Conservation (phyloP, 768 basidiomycete genomes). For the Suillus hirtellus region DNA sequence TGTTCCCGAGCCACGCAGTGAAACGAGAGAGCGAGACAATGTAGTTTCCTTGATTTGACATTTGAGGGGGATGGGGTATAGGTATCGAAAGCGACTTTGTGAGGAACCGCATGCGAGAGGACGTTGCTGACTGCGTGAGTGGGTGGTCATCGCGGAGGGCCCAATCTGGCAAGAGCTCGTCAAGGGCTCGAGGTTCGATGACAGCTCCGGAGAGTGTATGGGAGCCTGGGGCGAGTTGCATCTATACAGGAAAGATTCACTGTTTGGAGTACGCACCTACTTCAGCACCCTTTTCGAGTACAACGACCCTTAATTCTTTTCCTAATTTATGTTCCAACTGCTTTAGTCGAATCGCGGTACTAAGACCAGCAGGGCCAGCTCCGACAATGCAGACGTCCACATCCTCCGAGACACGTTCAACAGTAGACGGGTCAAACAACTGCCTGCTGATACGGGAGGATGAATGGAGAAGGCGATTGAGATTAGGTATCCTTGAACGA, state of each 20-base stretch:
- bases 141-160: slow-evolving; percentile 65
- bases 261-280: slow-evolving; percentile 58
- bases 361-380: slow-evolving; percentile 91
- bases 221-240: slow-evolving; percentile 55
- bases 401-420: slow-evolving; percentile 85
- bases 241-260: slow-evolving; percentile 14
- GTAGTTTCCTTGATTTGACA: slow-evolving; percentile 94
- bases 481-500: neutral
- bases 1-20: slow-evolving; percentile 82
- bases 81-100: slow-evolving; percentile 69
- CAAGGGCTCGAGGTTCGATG: slow-evolving; percentile 86
- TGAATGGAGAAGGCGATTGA: slow-evolving; percentile 23
- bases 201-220: slow-evolving; percentile 97
- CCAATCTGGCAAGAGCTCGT: slow-evolving; percentile 92
- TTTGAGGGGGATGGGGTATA: slow-evolving; percentile 95
- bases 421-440: slow-evolving; percentile 51
- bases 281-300: slow-evolving; percentile 94
- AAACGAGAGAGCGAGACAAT: slow-evolving; percentile 87
- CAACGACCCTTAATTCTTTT: slow-evolving; percentile 84
- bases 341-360: slow-evolving; percentile 94
- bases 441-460: slow-evolving; percentile 32
- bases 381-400: slow-evolving; percentile 98
- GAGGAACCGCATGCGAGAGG: slow-evolving; percentile 83
- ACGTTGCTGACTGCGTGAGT: slow-evolving; percentile 74
- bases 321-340: slow-evolving; percentile 84